Evolutionary conservation across 305 asterid genomes (phyloP).

Genomic region (Fraxinus nigra): DNA sequence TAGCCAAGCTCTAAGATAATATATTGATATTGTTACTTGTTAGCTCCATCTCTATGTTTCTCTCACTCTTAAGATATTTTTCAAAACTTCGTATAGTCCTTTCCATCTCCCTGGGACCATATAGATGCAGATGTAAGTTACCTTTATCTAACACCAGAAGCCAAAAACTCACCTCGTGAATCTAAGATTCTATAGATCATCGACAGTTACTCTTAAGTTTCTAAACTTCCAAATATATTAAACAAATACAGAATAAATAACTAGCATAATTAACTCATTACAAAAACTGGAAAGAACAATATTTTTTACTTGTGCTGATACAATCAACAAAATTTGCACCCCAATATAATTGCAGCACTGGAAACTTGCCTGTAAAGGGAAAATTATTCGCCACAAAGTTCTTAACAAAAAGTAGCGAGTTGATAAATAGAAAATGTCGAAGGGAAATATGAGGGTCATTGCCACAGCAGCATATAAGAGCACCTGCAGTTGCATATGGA

Average conservation of each 20-base stretch:
- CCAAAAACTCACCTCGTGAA: neutral
- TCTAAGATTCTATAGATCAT: neutral
- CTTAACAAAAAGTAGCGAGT: slow-evolving; percentile 89
- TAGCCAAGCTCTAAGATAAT: neutral
- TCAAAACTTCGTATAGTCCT: neutral
- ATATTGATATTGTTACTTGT: neutral
- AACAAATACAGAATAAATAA: neutral
- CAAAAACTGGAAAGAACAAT: neutral
- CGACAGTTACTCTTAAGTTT: neutral
- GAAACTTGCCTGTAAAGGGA: slow-evolving; percentile 89
- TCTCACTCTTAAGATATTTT: neutral
- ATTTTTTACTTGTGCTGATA: neutral
- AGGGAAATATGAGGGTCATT: slow-evolving; percentile 86
- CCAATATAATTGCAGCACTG: neutral
- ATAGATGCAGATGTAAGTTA: neutral
- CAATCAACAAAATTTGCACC: neutral
- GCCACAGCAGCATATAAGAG: slow-evolving; percentile 78
- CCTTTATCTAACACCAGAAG: neutral
- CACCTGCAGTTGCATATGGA: slow-evolving; percentile 58
- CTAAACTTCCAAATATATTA: neutral
- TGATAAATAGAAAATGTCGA: slow-evolving; percentile 83
- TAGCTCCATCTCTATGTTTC: neutral
- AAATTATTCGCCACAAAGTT: slow-evolving; percentile 79
- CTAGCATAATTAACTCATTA: neutral
- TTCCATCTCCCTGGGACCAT: neutral